Conservation (phyloP, 176 grass and related monocot genomes). For the Carex myosuroides region DNA sequence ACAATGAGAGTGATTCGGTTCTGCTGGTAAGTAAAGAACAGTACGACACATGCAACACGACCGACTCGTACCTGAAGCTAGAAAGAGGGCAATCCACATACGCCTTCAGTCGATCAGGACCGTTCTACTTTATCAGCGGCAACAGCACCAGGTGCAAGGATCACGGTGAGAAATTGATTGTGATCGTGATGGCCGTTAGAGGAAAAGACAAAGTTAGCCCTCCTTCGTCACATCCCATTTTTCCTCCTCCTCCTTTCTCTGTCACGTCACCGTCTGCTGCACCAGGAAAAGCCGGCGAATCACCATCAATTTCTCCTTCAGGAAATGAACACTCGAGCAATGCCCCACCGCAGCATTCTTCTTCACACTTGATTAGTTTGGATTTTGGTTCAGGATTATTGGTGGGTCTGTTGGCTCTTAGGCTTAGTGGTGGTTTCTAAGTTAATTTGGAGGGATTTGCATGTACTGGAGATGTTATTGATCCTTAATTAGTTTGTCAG, state of each 20-base stretch:
- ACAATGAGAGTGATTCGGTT: conserved; percentile 34
- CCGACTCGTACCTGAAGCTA: conserved; percentile 22
- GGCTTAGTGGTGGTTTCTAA: conserved; percentile 15
- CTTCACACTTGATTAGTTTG: background rate
- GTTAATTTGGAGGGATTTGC: background rate
- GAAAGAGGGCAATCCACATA: conserved; percentile 43
- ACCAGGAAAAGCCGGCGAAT: background rate
- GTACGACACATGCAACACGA: conserved; percentile 63
- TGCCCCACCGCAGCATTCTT: background rate
- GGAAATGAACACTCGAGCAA: background rate
- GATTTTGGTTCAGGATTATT: background rate
- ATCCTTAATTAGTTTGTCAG: background rate
- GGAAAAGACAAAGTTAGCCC: background rate
- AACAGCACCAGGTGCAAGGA: conserved; percentile 34
- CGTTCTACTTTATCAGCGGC: conserved; percentile 67
- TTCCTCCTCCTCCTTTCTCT: background rate
- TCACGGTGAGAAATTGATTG: conserved; percentile 40
- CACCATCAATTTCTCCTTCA: conserved; percentile 11
- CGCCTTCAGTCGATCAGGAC: conserved; percentile 31
- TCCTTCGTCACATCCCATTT: background rate
- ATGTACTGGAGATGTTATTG: background rate
- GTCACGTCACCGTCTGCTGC: background rate
- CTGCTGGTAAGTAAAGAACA: conserved; percentile 47
- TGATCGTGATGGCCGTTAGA: conserved; percentile 47
- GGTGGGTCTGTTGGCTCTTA: conserved; percentile 9